Conservation (phyloP, 495 filamentous ascomycete genomes). For the Tetracladium setigerum region DNA sequence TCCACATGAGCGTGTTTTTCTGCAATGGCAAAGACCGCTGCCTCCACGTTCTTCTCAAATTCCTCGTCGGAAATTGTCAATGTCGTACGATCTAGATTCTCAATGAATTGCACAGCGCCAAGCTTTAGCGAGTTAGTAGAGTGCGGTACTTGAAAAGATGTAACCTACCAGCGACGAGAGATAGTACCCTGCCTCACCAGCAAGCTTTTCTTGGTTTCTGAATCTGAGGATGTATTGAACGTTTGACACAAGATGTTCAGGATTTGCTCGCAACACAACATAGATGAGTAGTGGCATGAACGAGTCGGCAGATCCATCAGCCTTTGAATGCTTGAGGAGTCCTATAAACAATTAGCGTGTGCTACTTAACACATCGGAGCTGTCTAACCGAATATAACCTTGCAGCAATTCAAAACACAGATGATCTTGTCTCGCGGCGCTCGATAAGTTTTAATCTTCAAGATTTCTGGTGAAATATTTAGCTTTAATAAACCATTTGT, state of each 20-base stretch:
- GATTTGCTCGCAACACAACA: conserved; percentile 88
- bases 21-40: conserved; percentile 91
- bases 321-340: conserved; percentile 84
- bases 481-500: neutral
- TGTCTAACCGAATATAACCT: conserved; percentile 88
- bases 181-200: conserved; percentile 96
- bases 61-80: conserved; percentile 91
- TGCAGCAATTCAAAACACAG: conserved; percentile 97
- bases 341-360: conserved; percentile 37
- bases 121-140: conserved; percentile 44
- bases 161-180: conserved; percentile 82
- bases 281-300: conserved; percentile 96
- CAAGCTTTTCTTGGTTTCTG: conserved; percentile 92
- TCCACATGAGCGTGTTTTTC: conserved; percentile 58
- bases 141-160: conserved; percentile 6
- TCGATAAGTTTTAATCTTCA: conserved; percentile 93
- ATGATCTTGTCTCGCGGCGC: conserved; percentile 97
- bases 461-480: conserved; percentile 50
- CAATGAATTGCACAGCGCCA: conserved; percentile 94
- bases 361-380: neutral
- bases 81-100: conserved; percentile 88
- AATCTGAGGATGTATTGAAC: conserved; percentile 97
- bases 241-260: conserved; percentile 92
- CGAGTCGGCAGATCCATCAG: conserved; percentile 90
- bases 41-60: conserved; percentile 92